Base-by-base conservation (phyloP, 2,329 filamentous ascomycete species). In the Paecilomyces fulvus region DNA sequence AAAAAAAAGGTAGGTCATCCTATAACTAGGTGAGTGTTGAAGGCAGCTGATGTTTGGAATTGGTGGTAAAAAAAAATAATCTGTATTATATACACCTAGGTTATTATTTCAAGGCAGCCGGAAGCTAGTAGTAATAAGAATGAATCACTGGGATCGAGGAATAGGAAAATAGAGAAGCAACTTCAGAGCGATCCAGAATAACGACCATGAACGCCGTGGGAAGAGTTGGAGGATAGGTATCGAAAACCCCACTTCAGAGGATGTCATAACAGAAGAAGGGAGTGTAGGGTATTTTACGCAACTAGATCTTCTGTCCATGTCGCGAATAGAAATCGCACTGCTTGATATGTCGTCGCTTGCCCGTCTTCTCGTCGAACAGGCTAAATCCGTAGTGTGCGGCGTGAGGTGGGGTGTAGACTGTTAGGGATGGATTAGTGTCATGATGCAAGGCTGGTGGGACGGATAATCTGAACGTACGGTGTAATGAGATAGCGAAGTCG, bases 341-440 rank as follows among this genome's bases (percentile, higher is more conserved):
- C 57, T 80, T 79, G 51, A 91, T 80, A 70, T 90, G 87, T 63
- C 80, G 87, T 57, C 81, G 83, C 71, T 85, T 85, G 54, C 92
- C 89, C 3, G 90, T 95, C 63, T 79, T 79, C 61, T 86, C 82
- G 65, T 92, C 83, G 71, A 92, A 96, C 67, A 92, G 84, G 66
- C 89, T 82, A 72, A 90, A 95, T 23, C 92, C 92, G 58, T 84
- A 83, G 58, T 83, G 87, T 37, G 90, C 90, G 37, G 92, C 91
- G 66, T 96, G 95, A 2, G 92, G 92, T 33, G 92, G 92, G 12
- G 89, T 92, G 69, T 94, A 94, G 58, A 95, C 79, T 81, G 58
- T 43, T 28, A 49, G 28, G 56, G 17, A 50, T 56, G n/a, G 30
- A 43, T 56, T 46, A 60, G 25, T 8, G 8, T 43, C 7, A 43